phyloP scores from a whole-genome alignment of 1,284 basidiomycete genomes.

The Hemileia vastatrix region DNA sequence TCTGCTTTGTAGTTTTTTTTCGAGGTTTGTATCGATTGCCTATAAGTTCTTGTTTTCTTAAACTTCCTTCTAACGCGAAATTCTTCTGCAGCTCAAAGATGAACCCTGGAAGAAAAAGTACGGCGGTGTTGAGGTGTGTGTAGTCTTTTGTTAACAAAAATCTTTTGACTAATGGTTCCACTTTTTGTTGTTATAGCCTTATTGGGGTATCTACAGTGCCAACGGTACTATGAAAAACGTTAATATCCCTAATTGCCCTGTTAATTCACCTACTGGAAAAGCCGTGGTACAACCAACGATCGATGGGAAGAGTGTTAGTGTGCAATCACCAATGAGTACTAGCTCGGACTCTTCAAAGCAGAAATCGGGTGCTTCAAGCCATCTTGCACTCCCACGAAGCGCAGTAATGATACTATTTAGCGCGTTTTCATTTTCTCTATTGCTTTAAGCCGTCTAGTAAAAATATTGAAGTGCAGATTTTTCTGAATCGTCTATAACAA shows the following conservation, averaged over 20 bases:
- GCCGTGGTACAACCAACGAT: too few species aligned
- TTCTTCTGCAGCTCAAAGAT: slow-evolving; percentile 10
- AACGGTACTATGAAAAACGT: not conserved
- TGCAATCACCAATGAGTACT: too few species aligned
- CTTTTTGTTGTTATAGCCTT: not conserved
- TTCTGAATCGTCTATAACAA: too few species aligned
- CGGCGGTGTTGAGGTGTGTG: slow-evolving; percentile 14
- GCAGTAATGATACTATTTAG: too few species aligned
- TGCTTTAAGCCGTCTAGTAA: too few species aligned
- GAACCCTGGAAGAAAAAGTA: slow-evolving; percentile 19
- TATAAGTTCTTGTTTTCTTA: not conserved
- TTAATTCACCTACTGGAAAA: not conserved
- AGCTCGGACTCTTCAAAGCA: too few species aligned
- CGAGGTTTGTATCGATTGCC: slow-evolving; percentile 4
- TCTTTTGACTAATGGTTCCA: not conserved
- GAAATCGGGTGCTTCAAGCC: too few species aligned
- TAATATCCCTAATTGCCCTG: not conserved
- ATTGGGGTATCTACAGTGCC: slow-evolving; percentile 16
- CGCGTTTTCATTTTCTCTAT: too few species aligned
- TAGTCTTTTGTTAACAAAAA: too few species aligned
- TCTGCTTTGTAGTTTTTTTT: slow-evolving; percentile 11
- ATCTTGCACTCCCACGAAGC: too few species aligned
- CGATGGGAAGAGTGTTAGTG: too few species aligned
- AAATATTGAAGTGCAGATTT: too few species aligned
- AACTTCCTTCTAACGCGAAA: not conserved